A percentile compares a stretch with the other conserved stretches of the same genome.
phyloP scores from a whole-genome alignment of 805 yeast genomes.

The Blastobotrys robertii region DNA sequence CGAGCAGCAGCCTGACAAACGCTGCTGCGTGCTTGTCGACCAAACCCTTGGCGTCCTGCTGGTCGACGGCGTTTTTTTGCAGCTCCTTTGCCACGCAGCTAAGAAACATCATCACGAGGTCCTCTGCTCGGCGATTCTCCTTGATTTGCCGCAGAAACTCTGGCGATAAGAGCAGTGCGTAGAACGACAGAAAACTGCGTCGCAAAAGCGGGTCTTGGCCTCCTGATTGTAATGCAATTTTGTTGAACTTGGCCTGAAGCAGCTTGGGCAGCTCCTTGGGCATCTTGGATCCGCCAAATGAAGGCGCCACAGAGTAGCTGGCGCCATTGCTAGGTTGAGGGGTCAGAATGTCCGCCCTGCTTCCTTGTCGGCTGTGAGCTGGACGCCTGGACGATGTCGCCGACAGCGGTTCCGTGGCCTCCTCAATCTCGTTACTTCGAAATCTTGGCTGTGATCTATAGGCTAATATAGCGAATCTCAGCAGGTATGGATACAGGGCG shows the following conservation, averaged over 20 bases:
- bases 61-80: constrained; percentile 27
- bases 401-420: background rate
- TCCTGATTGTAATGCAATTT: constrained; percentile 20
- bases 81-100: constrained; percentile 24
- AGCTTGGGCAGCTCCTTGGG: constrained; percentile 24
- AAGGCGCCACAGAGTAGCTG: constrained; percentile 10
- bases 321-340: background rate
- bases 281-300: constrained; percentile 19
- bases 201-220: constrained; percentile 39
- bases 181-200: constrained; percentile 50
- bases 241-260: constrained; percentile 26
- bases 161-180: constrained; percentile 49
- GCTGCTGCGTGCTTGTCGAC: constrained; percentile 21
- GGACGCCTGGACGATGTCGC: background rate
- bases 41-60: constrained; percentile 24
- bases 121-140: constrained; percentile 29
- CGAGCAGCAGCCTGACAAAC: constrained; percentile 24
- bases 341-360: background rate
- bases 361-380: constrained; percentile 5
- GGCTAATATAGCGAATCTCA: constrained; percentile 48
- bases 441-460: constrained; percentile 59
- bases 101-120: constrained; percentile 26
- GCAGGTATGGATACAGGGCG: constrained; percentile 38
- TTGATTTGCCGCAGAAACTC: constrained; percentile 26
- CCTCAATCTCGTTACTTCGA: constrained; percentile 16